Base-by-base conservation (phyloP, 331 rosid genomes). In the Ulmus americana region DNA sequence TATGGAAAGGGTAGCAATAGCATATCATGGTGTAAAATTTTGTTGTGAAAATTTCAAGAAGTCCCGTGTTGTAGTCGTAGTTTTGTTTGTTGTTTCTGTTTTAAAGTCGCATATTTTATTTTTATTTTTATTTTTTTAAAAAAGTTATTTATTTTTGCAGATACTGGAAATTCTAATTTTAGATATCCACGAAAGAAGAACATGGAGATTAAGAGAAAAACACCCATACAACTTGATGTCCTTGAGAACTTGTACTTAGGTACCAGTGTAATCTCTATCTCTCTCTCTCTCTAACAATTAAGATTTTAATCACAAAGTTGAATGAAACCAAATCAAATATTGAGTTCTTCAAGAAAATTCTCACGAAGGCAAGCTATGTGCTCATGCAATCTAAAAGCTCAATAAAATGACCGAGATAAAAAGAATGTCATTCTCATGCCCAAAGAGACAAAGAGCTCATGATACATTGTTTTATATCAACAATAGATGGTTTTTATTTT, bases 201-300 rank as follows among this genome's bases (percentile, higher is more conserved):
- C 39, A 79, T 69, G 79, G 69, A 77, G 70, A 45, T 63, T 10
- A 75, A 65, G 63, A 77, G 75, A 64, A 83, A 74, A 42, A 77
- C 79, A 0, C 73, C 69, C 16, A 53, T 59, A 2, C 85, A 74
- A 18, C 68, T 77, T 51, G 68, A 74, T 74, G 78, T 74, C 49
- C 88, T 79, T 50, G 76, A 82, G 43, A 68, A 54, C 41, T 65
- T 82, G 41, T 82, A 76, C 72, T 70, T 56, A 49, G 87, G 87
- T 82, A 74, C 49, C 51, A 45, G 16, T 58, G 10, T 59, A 10
- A 46, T 48, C 55, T 61, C 45, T n/a, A 1, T 48, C 53, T 43
- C n/a, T 18, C 35, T 16, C 11, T 20, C 3, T 14, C 9, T 7
- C 41, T 46, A 60, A 8, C 3, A n/a, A 14, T 3, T 13, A 44